Base-by-base conservation (phyloP, 768 basidiomycete species). In the Leucocoprinus sp. region DNA sequence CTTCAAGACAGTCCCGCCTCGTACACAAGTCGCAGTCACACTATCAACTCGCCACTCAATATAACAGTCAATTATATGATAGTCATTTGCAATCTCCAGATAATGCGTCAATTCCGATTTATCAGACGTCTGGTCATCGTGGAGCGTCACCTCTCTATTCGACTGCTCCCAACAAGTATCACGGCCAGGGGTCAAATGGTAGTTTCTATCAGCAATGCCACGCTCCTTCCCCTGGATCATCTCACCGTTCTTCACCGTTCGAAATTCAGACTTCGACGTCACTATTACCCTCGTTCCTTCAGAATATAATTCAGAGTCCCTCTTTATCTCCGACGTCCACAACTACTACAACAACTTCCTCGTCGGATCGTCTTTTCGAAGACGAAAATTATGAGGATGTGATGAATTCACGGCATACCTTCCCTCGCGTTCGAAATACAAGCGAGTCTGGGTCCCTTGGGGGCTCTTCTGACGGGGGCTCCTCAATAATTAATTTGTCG, bases 231-330 rank as follows among this genome's bases (percentile, higher is more conserved):
- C 42, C 48, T n/a, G 11, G 22, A 15, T 39, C 42, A 11, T 37
- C 43, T 9, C 31, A 31, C 9, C 39, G 34, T 19, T 43, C 47
- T 5, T 45, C 47, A 22, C 39, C 51, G 26, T 28, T 43, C 45
- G 54, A 52, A 17, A 42, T 70, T 15, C 66, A 70, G 39, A 66
- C 67, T 0, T 68, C 65, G 4, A 68, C 71, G 2, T 72, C 80
- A 5, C 69, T 87, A 31, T 68, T 88, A n/a, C 85, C 85, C 2
- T 78, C 84, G 6, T 88, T 86, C 65, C 60, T 88, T 52, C 81
- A 84, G 55, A 82, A 87, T 51, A 79, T 84, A 18, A 75, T 86
- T 15, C 76, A 79, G 55, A 76, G 80, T 0, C 80, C 80, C n/a
- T 72, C 78, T 9, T 60, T 75, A 38, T 82, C 83, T 4, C 75